A percentile compares a stretch with the other conserved stretches of the same genome.
Conservation (phyloP, 2,329 filamentous ascomycete genomes). For the Diplocarpon mali region DNA sequence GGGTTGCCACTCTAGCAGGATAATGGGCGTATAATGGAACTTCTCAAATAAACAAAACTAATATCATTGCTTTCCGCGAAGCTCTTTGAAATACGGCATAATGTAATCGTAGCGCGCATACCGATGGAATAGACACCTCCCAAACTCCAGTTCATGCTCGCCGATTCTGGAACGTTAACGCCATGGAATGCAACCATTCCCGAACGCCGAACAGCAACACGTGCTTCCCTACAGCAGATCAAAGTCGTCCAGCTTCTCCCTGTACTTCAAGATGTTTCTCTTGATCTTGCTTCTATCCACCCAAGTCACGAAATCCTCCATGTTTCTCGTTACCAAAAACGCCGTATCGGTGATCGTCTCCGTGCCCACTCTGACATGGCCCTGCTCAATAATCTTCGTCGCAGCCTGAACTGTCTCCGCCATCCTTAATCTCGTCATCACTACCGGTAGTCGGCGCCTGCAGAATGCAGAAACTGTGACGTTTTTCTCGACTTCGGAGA, state of each 20-base stretch:
- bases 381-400: constrained; percentile 83
- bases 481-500: constrained; percentile 76
- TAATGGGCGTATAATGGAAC: too few relatives aligned
- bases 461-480: constrained; percentile 86
- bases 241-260: constrained; percentile 92
- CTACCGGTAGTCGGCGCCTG: constrained; percentile 68
- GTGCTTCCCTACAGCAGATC: constrained; percentile 54
- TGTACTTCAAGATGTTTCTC: constrained; percentile 88
- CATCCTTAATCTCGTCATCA: constrained; percentile 89
- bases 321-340: constrained; percentile 75
- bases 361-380: constrained; percentile 83
- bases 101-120: not conserved
- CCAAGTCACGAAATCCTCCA: constrained; percentile 97
- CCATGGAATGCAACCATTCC: constrained; percentile 4
- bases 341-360: constrained; percentile 85
- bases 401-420: constrained; percentile 79
- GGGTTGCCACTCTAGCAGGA: too few relatives aligned
- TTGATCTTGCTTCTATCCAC: constrained; percentile 95
- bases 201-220: not conserved
- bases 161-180: not conserved
- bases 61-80: not conserved
- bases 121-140: not conserved
- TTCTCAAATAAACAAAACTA: not conserved
- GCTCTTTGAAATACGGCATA: not conserved
- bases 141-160: not conserved